Percentiles rank a stretch among this genome's conserved stretches.
Evolutionary conservation across 192 early-diverging fungal species (phyloP).

Genomic region (Backusella psychrophila): DNA sequence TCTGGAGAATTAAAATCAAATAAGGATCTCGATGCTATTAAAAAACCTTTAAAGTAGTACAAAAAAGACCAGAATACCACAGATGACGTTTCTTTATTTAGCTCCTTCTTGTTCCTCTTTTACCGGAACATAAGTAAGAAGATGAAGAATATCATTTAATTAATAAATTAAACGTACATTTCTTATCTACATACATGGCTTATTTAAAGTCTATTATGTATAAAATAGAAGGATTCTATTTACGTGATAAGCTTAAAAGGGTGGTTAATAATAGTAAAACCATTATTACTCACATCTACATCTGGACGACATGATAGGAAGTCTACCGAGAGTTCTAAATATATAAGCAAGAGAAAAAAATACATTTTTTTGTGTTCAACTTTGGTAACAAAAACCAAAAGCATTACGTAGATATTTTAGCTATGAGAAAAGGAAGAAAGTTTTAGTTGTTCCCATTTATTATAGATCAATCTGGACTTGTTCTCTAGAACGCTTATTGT

Average conservation of each 20-base stretch:
- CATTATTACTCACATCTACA: not conserved
- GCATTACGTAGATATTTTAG: not conserved
- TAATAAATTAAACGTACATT: not conserved
- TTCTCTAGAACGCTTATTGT: no score
- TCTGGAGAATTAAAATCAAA: not conserved
- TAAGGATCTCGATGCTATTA: not conserved
- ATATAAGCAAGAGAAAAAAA: not conserved
- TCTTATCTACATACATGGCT: no score
- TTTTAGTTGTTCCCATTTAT: not conserved
- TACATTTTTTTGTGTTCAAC: not conserved
- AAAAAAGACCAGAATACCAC: not conserved
- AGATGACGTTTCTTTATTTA: not conserved
- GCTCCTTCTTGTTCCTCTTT: not conserved
- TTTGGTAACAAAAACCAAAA: not conserved
- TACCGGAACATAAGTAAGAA: not conserved
- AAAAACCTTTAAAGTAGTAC: not conserved
- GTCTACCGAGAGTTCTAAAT: not conserved
- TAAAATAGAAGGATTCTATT: no score
- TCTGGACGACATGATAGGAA: not conserved
- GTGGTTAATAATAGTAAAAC: no score
- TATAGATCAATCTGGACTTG: no score
- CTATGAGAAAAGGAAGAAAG: not conserved
- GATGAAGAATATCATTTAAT: not conserved
- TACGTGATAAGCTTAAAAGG: no score
- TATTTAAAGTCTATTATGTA: no score